Base-by-base conservation (phyloP, 306 rosid genomes). In the Calophaca sinica region DNA sequence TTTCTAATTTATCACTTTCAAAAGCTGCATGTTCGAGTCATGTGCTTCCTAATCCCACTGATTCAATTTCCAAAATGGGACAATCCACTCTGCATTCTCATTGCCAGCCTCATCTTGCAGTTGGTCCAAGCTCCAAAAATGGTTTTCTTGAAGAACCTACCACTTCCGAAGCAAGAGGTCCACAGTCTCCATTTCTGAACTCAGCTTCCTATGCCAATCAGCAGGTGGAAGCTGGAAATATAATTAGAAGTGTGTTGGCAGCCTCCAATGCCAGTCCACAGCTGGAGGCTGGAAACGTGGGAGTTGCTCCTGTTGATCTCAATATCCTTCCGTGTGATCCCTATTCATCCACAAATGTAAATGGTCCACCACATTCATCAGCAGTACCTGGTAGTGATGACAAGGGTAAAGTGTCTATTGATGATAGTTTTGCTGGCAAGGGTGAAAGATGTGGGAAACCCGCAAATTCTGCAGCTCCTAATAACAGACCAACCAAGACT, bases 231-330 rank as follows among this genome's bases (percentile, higher is more conserved):
- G 33, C 71, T 58, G 81, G 68, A 52, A 79, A 77, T 41, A 77
- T 55, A 51, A 3, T 7, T 53, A 53, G 60, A 57, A 38, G n/a
- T 26, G 12, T 49, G 4, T 4, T 12, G 53, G 15, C 6, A 49
- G 53, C 20, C 15, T 72, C 62, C n/a, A 39, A 75, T 35, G 59
- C 26, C 74, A 20, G 62, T 39, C 69, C 48, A 73, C 79, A 59
- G n/a, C 76, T 10, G 69, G 75, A 63, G 13, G 28, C 77, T 55
- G 78, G 72, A 66, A 79, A 81, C 46, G 77, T 50, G 32, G 64
- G 71, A 2, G 75, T 45, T 78, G 7, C 76, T 29, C 54, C 72
- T 49, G 88, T 86, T 68, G 97, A 92, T 86, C 94, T 84, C 58
- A 86, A 90, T 81, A 32, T 20, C 53, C 88, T 29, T 61, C 94